These are phyloP conservation scores for Xeromyces bisporus DNA, from an alignment of 495 filamentous ascomycete genomes.

Conservation along the genomic window DNA sequence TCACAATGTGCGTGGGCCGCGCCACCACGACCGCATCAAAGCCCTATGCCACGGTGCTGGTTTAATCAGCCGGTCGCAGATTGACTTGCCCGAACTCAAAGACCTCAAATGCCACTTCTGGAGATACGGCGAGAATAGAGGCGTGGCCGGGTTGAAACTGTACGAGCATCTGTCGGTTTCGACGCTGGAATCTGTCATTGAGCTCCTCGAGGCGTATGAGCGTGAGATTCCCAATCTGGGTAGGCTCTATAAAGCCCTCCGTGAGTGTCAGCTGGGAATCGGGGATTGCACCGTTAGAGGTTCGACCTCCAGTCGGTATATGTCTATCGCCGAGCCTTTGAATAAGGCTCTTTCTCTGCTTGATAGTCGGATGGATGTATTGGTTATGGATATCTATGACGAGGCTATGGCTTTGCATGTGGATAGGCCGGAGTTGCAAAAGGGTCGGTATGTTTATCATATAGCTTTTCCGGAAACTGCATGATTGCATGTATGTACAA, in stretches of 20 bases:
- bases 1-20: constrained; percentile 3
- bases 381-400: constrained; percentile 7
- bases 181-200: constrained; percentile 9
- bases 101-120: constrained; percentile 3
- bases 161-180: constrained; percentile 5
- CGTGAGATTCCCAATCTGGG: constrained; percentile 7
- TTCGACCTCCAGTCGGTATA: constrained; percentile 1
- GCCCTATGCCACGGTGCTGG: constrained; percentile 8
- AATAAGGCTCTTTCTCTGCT: constrained; percentile 4
- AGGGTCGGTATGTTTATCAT: constrained; percentile 3
- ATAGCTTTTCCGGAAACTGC: constrained; percentile 2
- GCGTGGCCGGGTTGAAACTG: constrained; percentile 7
- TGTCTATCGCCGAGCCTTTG: constrained; percentile 6
- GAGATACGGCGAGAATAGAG: constrained; percentile 3
- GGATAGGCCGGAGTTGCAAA: background rate
- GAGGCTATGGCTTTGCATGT: constrained; percentile 3
- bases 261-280: constrained; percentile 3
- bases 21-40: constrained; percentile 7
- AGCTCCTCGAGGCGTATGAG: constrained; percentile 8
- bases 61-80: constrained; percentile 1
- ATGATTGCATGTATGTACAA: background rate
- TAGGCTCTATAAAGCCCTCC: constrained; percentile 6
- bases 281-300: background rate
- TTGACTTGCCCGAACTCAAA: background rate
- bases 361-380: constrained; percentile 6